A percentile compares a stretch with the other conserved stretches of the same genome.
Evolutionary conservation across 2,329 filamentous ascomycete species (phyloP).

Genomic region (Aspergillus hiratsukae): DNA sequence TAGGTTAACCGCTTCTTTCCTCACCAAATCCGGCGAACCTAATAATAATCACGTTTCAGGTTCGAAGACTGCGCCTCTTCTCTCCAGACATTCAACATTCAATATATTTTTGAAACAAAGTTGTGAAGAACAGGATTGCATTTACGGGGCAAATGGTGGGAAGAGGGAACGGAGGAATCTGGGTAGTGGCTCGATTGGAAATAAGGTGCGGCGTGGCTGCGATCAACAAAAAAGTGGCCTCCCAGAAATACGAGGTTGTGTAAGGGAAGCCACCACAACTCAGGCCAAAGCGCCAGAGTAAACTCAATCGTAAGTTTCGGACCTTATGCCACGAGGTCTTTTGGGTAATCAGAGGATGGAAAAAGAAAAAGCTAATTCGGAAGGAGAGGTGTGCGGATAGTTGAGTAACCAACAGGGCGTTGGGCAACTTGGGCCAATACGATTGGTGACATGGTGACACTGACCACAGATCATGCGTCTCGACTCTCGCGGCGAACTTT

Average conservation of each 20-base stretch:
- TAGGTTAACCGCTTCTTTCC: neutral
- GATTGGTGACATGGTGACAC: neutral
- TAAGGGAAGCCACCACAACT: neutral
- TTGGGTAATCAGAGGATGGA: neutral
- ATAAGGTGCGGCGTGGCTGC: neutral
- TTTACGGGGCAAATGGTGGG: neutral
- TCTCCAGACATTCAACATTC: neutral
- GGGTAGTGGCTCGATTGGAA: neutral
- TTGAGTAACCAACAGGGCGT: neutral
- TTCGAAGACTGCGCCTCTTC: conserved; percentile 6
- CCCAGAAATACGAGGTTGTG: neutral
- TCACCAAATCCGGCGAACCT: conserved; percentile 1
- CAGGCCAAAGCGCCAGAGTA: neutral
- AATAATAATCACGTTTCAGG: conserved; percentile 8
- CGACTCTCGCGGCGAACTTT: neutral
- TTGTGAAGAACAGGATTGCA: neutral
- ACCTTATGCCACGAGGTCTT: neutral
- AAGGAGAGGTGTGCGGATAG: neutral
- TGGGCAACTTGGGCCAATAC: neutral
- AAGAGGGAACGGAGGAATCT: too few species aligned
- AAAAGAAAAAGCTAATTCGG: neutral
- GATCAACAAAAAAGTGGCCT: neutral
- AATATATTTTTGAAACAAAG: neutral
- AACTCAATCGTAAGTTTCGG: neutral
- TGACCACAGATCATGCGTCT: neutral